These are phyloP conservation scores for Parachaetomium inaequale DNA, from an alignment of 495 filamentous ascomycete genomes.

Conservation along the genomic window DNA sequence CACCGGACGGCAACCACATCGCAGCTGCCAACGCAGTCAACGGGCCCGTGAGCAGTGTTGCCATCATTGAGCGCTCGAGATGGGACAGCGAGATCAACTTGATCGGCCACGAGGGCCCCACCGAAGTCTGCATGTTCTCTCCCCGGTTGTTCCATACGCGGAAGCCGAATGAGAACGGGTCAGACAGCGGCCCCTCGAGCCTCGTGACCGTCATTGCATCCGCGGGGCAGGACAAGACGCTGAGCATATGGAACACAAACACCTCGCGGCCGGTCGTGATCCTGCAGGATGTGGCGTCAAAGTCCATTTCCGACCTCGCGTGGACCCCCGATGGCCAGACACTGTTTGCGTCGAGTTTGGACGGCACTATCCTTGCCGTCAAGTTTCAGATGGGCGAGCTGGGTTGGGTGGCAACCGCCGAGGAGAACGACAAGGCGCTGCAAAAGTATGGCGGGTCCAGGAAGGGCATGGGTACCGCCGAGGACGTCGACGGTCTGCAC, in stretches of 20 bases:
- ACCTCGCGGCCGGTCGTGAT: conserved; percentile 86
- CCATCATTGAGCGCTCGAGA: conserved; percentile 83
- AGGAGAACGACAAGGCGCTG: conserved; percentile 87
- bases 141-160: conserved; percentile 79
- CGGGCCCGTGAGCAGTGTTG: conserved; percentile 93
- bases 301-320: conserved; percentile 88
- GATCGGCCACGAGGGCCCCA: conserved; percentile 93
- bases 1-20: conserved; percentile 93
- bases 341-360: conserved; percentile 78
- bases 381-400: conserved; percentile 48
- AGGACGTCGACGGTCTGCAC: conserved; percentile 79
- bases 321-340: conserved; percentile 92
- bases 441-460: conserved; percentile 88
- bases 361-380: conserved; percentile 78
- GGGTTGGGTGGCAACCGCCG: conserved; percentile 55
- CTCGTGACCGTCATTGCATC: conserved; percentile 95
- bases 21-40: conserved; percentile 96
- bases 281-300: conserved; percentile 77
- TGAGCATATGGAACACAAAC: conserved; percentile 96
- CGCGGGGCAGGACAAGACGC: conserved; percentile 90
- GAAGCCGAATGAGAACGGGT: conserved; percentile 49
- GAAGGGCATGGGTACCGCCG: conserved; percentile 80
- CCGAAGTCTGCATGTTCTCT: conserved; percentile 96
- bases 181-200: conserved; percentile 31
- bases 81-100: conserved; percentile 98